A percentile compares a stretch with the other conserved stretches of the same genome.
Evolutionary conservation across 1,139 yeast species (phyloP).

Genomic region (Taiozyma onychis): DNA sequence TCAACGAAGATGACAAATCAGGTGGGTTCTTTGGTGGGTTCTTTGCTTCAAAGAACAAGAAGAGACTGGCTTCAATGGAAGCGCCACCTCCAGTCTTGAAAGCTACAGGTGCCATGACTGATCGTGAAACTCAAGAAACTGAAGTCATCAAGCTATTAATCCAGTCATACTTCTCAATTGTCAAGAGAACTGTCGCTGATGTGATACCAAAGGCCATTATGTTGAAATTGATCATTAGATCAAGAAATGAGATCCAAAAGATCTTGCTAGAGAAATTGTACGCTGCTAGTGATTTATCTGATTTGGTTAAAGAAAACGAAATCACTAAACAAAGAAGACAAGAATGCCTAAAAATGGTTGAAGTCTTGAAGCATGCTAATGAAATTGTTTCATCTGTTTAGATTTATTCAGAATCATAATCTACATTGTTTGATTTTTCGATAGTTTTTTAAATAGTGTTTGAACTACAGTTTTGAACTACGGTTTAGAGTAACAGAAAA

Average conservation of each 20-base stretch:
- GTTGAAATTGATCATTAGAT: conserved; percentile 80
- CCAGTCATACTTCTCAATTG: conserved; percentile 85
- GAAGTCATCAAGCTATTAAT: conserved; percentile 93
- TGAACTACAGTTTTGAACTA: neutral
- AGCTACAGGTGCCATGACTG: conserved; percentile 93
- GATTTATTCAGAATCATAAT: conserved; percentile 1
- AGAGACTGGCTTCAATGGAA: conserved; percentile 93
- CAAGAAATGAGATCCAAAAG: conserved; percentile 85
- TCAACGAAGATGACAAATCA: conserved; percentile 37
- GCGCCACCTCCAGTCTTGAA: conserved; percentile 94
- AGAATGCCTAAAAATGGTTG: conserved; percentile 93
- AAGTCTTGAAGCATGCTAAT: conserved; percentile 80
- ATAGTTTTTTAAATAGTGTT: neutral
- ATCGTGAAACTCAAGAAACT: conserved; percentile 93
- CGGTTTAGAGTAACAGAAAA: neutral
- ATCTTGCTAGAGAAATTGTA: conserved; percentile 84
- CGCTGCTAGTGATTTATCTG: conserved; percentile 67
- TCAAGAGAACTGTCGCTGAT: conserved; percentile 90
- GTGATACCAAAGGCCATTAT: conserved; percentile 92
- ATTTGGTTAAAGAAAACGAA: conserved; percentile 87
- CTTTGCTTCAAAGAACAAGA: conserved; percentile 87
- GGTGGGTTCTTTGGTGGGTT: conserved; percentile 93
- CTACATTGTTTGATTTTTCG: neutral
- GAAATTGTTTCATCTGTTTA: conserved; percentile 87
- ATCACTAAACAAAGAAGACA: conserved; percentile 89